These are phyloP conservation scores for Pichia sp. DNA, from an alignment of 1,139 yeast genomes.

Conservation along the genomic window DNA sequence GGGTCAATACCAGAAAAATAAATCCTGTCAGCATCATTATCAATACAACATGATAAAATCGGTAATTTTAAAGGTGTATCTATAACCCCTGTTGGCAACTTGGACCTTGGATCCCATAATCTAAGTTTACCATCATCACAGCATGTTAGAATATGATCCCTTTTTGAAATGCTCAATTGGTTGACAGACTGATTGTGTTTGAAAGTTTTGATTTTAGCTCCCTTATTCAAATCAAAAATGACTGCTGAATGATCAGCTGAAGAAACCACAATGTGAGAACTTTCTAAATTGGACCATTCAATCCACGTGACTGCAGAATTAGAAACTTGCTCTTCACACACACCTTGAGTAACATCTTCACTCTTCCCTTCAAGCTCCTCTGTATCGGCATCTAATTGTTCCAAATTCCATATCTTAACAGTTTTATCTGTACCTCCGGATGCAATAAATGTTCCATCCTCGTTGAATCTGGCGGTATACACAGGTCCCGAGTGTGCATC, in stretches of 20 bases:
- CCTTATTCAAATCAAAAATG: slow-evolving; percentile 52
- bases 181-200: slow-evolving; percentile 55
- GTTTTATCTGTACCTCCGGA: slow-evolving; percentile 48
- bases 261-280: slow-evolving; percentile 34
- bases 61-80: slow-evolving; percentile 36
- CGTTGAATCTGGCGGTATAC: slow-evolving; percentile 38
- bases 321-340: slow-evolving; percentile 11
- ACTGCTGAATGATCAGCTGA: slow-evolving; percentile 50
- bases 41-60: slow-evolving; percentile 42
- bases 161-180: slow-evolving; percentile 34
- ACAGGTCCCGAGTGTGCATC: slow-evolving; percentile 42
- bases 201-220: slow-evolving; percentile 44
- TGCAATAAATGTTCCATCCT: slow-evolving; percentile 39
- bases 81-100: slow-evolving; percentile 32
- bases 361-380: neutral
- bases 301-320: slow-evolving; percentile 47
- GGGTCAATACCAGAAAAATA: slow-evolving; percentile 69
- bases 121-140: slow-evolving; percentile 59
- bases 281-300: slow-evolving; percentile 39
- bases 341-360: neutral
- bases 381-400: slow-evolving; percentile 26
- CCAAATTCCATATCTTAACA: slow-evolving; percentile 40
- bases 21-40: slow-evolving; percentile 35
- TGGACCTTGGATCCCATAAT: slow-evolving; percentile 61
- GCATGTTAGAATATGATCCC: slow-evolving; percentile 32